Evolutionary conservation across 192 early-diverging fungal genomes (phyloP).

Genomic region (Coemansia sp.): DNA sequence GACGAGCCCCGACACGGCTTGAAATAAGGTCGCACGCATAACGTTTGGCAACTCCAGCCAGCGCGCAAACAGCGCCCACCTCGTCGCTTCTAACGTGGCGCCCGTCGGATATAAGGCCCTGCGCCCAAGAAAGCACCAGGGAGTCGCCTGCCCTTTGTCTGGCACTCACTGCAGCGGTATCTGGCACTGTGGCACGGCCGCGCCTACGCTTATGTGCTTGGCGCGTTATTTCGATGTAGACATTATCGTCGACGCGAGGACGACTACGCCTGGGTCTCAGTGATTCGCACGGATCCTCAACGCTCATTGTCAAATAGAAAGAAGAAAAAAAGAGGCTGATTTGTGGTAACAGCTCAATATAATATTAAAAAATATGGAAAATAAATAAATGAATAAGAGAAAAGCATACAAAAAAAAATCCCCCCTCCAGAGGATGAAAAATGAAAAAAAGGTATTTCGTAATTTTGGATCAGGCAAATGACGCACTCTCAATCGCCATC

Average conservation of each 20-base stretch:
- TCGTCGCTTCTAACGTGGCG: not conserved
- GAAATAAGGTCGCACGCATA: not conserved
- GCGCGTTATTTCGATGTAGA: not conserved
- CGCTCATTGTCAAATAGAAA: not conserved
- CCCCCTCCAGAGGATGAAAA: no score
- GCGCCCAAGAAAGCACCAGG: not conserved
- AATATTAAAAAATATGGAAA: not conserved
- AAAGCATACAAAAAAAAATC: not conserved
- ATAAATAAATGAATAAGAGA: not conserved
- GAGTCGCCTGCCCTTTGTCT: not conserved
- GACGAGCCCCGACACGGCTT: not conserved
- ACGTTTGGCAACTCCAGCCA: not conserved
- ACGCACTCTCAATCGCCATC: slow-evolving; percentile 32
- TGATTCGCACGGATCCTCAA: not conserved
- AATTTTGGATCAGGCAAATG: slow-evolving; percentile 25
- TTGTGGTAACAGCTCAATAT: no score
- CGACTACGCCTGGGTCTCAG: not conserved
- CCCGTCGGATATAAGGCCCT: not conserved
- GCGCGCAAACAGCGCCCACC: not conserved
- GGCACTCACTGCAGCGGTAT: not conserved
- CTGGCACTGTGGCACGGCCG: not conserved
- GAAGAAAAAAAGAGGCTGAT: not conserved
- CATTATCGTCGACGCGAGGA: not conserved
- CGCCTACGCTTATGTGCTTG: not conserved
- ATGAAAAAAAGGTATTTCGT: no score